These are phyloP conservation scores for Ogataea thermomethanolica DNA, from an alignment of 805 yeast genomes.

Conservation along the genomic window DNA sequence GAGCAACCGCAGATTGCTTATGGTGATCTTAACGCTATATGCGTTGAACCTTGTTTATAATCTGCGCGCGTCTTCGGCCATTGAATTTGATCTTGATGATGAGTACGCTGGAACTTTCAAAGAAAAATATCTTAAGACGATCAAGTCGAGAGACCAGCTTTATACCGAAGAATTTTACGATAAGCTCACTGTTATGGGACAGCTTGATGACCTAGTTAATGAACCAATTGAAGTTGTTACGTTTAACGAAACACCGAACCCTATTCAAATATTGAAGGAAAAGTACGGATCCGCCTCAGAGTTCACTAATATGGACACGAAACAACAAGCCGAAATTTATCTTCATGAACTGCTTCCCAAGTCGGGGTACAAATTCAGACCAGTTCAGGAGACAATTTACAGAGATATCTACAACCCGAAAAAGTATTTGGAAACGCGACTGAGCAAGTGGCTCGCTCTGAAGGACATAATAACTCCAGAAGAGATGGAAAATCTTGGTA, in stretches of 20 bases:
- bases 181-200: conserved; percentile 27
- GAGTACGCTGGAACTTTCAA: conserved; percentile 31
- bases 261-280: conserved; percentile 20
- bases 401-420: conserved; percentile 30
- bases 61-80: conserved; percentile 3
- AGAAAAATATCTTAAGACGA: conserved; percentile 26
- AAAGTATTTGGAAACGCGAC: conserved; percentile 25
- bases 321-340: conserved; percentile 21
- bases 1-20: conserved; percentile 15
- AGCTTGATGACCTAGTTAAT: conserved; percentile 29
- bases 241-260: conserved; percentile 23
- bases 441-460: conserved; percentile 29
- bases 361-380: conserved; percentile 25
- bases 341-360: conserved; percentile 18
- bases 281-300: conserved; percentile 15
- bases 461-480: conserved; percentile 22
- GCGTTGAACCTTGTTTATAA: conserved; percentile 15
- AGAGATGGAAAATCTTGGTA: conserved; percentile 22
- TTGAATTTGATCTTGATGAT: conserved; percentile 22
- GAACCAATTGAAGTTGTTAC: conserved; percentile 27
- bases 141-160: conserved; percentile 21
- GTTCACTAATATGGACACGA: conserved; percentile 12
- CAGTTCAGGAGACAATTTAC: conserved; percentile 28
- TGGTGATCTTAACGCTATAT: conserved; percentile 11
- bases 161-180: conserved; percentile 28